Evolutionary conservation across 2,329 filamentous ascomycete genomes (phyloP).

Genomic region (Ophiocordyceps unilateralis): DNA sequence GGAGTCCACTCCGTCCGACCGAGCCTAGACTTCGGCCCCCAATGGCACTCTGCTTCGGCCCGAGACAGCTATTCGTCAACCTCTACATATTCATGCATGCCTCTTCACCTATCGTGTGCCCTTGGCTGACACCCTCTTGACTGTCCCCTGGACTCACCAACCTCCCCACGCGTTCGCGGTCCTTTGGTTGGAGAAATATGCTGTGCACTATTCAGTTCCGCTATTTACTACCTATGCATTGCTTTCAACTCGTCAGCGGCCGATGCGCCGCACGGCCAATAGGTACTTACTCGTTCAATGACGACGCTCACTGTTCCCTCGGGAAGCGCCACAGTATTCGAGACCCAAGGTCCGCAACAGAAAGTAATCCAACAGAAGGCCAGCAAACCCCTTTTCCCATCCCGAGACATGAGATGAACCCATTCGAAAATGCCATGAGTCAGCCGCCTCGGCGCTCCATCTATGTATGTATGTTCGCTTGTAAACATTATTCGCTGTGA

Average conservation of each 20-base stretch:
- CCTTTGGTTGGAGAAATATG: neutral
- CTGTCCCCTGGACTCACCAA: neutral
- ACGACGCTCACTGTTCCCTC: neutral
- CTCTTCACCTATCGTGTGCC: no score
- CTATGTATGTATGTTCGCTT: constrained; percentile 8
- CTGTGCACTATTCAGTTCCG: neutral
- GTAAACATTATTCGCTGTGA: constrained; percentile 9
- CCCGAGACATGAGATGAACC: neutral
- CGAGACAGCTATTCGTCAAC: no score
- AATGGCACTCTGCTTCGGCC: no score
- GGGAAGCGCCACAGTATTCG: no score
- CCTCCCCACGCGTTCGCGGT: neutral
- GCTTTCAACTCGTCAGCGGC: neutral
- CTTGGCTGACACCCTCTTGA: no score
- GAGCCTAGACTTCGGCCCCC: no score
- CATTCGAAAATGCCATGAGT: neutral
- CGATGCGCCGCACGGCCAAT: neutral
- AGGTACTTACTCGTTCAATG: no score
- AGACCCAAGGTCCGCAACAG: neutral
- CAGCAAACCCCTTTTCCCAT: neutral
- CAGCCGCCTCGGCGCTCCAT: neutral
- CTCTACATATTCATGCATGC: no score
- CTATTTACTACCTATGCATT: neutral
- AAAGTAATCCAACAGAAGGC: neutral
- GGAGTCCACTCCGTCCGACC: no score